Conservation (phyloP, 768 basidiomycete species). For the Melanogaster broomeanus region DNA sequence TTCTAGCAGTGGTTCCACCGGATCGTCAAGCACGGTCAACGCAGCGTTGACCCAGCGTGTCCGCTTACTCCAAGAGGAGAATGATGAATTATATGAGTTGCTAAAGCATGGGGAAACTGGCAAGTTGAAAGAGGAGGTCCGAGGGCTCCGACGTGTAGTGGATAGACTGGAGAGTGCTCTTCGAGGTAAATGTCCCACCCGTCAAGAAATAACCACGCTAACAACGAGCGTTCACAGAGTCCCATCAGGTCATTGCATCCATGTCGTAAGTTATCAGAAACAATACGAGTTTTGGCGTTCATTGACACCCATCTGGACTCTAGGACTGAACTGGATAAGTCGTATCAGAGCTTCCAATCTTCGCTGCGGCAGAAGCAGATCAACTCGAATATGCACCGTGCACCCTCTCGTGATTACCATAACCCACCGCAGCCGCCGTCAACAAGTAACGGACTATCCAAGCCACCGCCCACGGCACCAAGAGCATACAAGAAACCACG, state of each 20-base stretch:
- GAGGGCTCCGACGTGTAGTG: slow-evolving; percentile 65
- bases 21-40: slow-evolving; percentile 55
- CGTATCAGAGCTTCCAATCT: slow-evolving; percentile 61
- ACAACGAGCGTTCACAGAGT: slow-evolving; percentile 50
- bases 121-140: slow-evolving; percentile 79
- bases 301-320: slow-evolving; percentile 16
- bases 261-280: slow-evolving; percentile 62
- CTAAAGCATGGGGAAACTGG: slow-evolving; percentile 77
- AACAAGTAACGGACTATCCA: slow-evolving; percentile 39
- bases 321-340: slow-evolving; percentile 78
- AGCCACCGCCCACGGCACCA: slow-evolving; percentile 75
- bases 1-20: slow-evolving; percentile 25
- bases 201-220: slow-evolving; percentile 2
- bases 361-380: slow-evolving; percentile 42
- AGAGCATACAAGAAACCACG: slow-evolving; percentile 81
- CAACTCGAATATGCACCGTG: slow-evolving; percentile 35
- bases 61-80: slow-evolving; percentile 78
- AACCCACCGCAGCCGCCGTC: slow-evolving; percentile 29
- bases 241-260: slow-evolving; percentile 67
- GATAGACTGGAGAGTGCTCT: slow-evolving; percentile 73
- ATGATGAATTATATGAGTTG: slow-evolving; percentile 81
- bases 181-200: slow-evolving; percentile 52
- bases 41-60: slow-evolving; percentile 77
- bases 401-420: slow-evolving; percentile 46
- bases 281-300: slow-evolving; percentile 5